Percentiles rank a stretch among this genome's conserved stretches.
Evolutionary conservation across 345 rosid species (phyloP).

Genomic region (Eutrema yunnanense): DNA sequence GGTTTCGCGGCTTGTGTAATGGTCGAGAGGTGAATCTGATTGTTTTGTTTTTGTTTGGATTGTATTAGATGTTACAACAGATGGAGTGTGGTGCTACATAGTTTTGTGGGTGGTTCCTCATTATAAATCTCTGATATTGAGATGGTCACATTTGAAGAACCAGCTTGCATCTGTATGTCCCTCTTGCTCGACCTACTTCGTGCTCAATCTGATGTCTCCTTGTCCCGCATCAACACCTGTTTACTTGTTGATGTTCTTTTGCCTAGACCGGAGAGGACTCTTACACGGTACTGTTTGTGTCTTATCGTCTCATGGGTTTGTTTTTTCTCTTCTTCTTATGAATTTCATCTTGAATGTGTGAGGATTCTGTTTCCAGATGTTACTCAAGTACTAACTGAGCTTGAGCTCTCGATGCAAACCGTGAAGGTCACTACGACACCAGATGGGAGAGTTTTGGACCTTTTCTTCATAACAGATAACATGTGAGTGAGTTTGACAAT

Average conservation of each 20-base stretch:
- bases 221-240: conserved; percentile 39
- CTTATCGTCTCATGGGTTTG: neutral
- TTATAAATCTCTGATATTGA: conserved; percentile 35
- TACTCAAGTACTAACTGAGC: conserved; percentile 72
- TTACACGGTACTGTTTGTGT: conserved; percentile 52
- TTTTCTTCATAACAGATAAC: conserved; percentile 79
- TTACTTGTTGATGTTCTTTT: conserved; percentile 68
- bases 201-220: conserved; percentile 35
- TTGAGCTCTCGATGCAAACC: conserved; percentile 72
- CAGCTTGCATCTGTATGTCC: conserved; percentile 72
- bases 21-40: neutral
- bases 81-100: conserved; percentile 81
- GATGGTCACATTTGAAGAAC: conserved; percentile 71
- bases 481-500: conserved; percentile 37
- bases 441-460: conserved; percentile 74
- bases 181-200: conserved; percentile 39
- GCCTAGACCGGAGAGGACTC: conserved; percentile 56
- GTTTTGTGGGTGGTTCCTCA: conserved; percentile 73
- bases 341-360: conserved; percentile 1
- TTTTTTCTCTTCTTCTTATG: neutral
- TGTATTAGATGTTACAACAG: conserved; percentile 72
- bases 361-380: conserved; percentile 47
- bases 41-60: neutral
- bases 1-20: neutral
- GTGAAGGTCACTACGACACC: conserved; percentile 89